phyloP scores from a whole-genome alignment of 2,329 filamentous ascomycete species.

The Onygenales sp. region DNA sequence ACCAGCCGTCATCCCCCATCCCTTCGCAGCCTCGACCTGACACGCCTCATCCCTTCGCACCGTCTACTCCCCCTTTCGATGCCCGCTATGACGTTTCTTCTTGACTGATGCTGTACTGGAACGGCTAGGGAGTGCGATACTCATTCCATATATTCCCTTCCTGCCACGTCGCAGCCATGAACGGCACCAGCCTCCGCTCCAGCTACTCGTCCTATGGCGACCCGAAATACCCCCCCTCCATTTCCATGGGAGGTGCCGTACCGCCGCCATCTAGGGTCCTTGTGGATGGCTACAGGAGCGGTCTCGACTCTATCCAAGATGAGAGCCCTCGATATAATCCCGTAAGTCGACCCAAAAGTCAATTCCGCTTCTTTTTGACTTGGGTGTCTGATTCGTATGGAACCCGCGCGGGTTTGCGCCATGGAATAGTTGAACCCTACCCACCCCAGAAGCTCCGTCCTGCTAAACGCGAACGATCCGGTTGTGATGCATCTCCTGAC shows the following conservation, averaged over 20 bases:
- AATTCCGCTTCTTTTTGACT: background rate
- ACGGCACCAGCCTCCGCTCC: conserved; percentile 24
- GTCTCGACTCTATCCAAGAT: conserved; percentile 45
- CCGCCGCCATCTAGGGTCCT: conserved; percentile 37
- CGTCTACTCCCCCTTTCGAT: no score
- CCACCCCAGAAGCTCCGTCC: conserved; percentile 23
- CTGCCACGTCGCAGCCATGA: conserved; percentile 12
- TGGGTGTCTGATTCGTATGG: background rate
- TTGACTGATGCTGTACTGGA: background rate
- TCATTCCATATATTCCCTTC: no score
- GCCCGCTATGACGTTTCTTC: no score
- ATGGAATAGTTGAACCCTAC: conserved; percentile 42
- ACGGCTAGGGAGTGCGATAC: background rate
- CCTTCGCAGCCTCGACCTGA: no score
- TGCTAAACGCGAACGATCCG: conserved; percentile 42
- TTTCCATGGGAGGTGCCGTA: conserved; percentile 22
- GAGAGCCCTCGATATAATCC: conserved; percentile 49
- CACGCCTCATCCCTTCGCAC: no score
- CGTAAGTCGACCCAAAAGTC: conserved; percentile 34
- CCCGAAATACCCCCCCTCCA: conserved; percentile 27
- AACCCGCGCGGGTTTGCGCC: background rate
- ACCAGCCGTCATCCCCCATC: no score
- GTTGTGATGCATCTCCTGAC: conserved; percentile 85
- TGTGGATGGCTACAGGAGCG: conserved; percentile 52
- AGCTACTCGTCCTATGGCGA: conserved; percentile 34